A percentile compares a stretch with the other conserved stretches of the same genome.
Conservation (phyloP, 148 eudicot species). For the Rhododendron mucronatum region DNA sequence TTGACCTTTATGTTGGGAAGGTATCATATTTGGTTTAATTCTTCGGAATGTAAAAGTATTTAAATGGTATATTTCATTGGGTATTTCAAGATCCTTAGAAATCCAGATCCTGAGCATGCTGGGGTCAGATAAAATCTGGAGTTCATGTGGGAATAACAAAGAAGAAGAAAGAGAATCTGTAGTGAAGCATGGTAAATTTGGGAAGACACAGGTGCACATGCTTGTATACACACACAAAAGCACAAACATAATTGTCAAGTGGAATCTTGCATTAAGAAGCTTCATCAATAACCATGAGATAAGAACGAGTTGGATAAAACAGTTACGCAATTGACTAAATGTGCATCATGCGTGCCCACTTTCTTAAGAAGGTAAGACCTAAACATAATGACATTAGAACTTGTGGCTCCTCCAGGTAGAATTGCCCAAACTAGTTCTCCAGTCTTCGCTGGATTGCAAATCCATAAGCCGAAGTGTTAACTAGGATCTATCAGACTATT, state of each 20-base stretch:
- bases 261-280: neutral
- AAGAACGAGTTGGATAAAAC: neutral
- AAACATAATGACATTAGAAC: neutral
- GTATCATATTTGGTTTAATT: constrained; percentile 21
- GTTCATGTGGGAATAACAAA: neutral
- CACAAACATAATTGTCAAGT: neutral
- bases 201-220: neutral
- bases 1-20: constrained; percentile 96
- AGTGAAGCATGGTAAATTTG: neutral
- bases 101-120: neutral
- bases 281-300: neutral
- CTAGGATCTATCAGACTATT: neutral
- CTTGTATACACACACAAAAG: neutral
- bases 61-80: neutral
- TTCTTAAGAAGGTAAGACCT: neutral
- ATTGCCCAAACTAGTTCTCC: neutral
- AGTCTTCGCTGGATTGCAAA: neutral
- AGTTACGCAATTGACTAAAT: neutral
- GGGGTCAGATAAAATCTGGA: neutral
- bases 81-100: neutral
- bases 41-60: neutral
- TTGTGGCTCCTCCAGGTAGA: neutral
- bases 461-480: neutral
- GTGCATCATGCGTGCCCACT: neutral
- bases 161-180: neutral